Base-by-base conservation (phyloP, 805 yeast genomes). In the Lipomyces kockii region DNA sequence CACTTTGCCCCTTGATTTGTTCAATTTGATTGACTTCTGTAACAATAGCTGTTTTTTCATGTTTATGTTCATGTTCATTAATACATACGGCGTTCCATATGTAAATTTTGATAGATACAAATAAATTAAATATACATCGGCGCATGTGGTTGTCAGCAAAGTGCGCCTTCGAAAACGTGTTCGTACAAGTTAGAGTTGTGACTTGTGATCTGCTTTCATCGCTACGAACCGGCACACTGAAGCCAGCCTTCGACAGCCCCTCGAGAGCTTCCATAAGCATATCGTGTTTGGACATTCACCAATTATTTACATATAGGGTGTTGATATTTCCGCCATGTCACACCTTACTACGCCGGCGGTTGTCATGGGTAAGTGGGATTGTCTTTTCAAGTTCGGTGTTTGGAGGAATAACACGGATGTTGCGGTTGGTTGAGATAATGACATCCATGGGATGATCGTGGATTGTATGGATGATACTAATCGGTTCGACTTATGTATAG, bases 311-410 rank as follows among this genome's bases (percentile, higher is more conserved):
- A 43, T 17, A 43, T 43, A 43, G 11, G 49, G 49, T 43, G 49
- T 43, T 4, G 49, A 43, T 43, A 5, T 17, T 17, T 58, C 58
- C 60, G 58, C 66, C 25, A 69, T 69, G 72, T 61, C 72, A 63
- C 72, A 69, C 54, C 68, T 69, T 52, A 37, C 55, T 22, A 69
- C 72, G 39, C 97, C 97, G 53, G 97, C 97, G 67, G 94, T 92
- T 83, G 97, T 92, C 78, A 92, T 92, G 97, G 97, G 92, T 86
- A 87, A 78, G 86, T 88, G 80, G 70, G 77, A 80, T 35, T 35
- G 3, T 3, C 22, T 63, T 56, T 25, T 32, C n/a, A 32, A 11
- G 25, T n/a, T 32, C 34, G 34, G n/a, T 5, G 6, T 37, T 37
- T 37, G 39, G 17, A 37, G 39, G 39, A 37, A 14, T 37, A 37